Percentiles rank a stretch among this genome's conserved stretches.
These are phyloP conservation scores for Podospora pseudoanserina DNA, from an alignment of 495 filamentous ascomycete genomes.

Conservation along the genomic window DNA sequence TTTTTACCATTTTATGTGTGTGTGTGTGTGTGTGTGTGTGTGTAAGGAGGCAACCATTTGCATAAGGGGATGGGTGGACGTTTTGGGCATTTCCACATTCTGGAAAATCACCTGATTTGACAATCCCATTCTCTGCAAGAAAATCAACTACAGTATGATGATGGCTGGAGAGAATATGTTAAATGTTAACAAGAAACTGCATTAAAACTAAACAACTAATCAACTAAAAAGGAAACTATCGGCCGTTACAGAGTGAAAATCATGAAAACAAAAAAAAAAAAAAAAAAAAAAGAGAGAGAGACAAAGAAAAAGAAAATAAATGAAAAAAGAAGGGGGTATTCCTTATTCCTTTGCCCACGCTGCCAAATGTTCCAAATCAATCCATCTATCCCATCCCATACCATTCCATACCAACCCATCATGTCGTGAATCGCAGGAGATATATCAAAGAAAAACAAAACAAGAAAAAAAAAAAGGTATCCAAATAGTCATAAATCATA, in stretches of 20 bases:
- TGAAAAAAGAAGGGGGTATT: not conserved
- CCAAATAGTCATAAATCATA: not conserved
- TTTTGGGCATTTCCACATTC: too few relatives aligned
- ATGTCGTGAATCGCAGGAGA: not conserved
- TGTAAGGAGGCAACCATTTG: too few relatives aligned
- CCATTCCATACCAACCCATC: not conserved
- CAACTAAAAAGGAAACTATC: constrained; percentile 3
- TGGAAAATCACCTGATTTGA: too few relatives aligned
- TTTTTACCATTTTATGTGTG: too few relatives aligned
- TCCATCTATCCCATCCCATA: not conserved
- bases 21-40: too few relatives aligned
- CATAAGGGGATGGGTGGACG: too few relatives aligned
- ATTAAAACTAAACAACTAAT: constrained; percentile 8
- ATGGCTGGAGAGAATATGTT: not conserved
- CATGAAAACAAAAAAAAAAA: not conserved
- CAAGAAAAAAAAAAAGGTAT: constrained; percentile 2
- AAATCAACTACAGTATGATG: too few relatives aligned
- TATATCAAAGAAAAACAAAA: not conserved
- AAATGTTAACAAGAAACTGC: not conserved
- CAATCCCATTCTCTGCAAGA: too few relatives aligned
- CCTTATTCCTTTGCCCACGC: not conserved
- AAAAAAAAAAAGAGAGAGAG: not conserved
- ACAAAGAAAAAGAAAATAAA: not conserved
- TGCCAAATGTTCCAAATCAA: too few relatives aligned
- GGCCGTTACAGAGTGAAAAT: not conserved